Evolutionary conservation across 306 rosid genomes (phyloP), one percentile per base, ranked within the genome.

Genomic region (Mucuna pruriens): DNA sequence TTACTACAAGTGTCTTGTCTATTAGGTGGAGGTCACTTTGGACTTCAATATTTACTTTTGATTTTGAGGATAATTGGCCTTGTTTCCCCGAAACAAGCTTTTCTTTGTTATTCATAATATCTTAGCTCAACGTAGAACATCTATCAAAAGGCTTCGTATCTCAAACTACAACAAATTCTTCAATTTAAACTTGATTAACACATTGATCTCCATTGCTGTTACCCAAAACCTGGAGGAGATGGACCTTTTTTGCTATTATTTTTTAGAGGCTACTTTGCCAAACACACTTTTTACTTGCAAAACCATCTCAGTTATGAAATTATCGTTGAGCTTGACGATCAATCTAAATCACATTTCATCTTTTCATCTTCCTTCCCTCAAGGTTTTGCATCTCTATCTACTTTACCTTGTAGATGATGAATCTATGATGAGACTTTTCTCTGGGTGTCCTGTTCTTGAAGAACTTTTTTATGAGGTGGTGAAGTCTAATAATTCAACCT

Each of bases 1-100:
- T 38, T 0, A 26, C 66, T 0, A 78, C 82, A 0, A 78, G 75
- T 31, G 61, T 49, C 22, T 64, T 77, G 34, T 77, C 81, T 4
- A 13, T 3, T 1, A 77, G 11, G 9, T 77, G 81, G 81, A 46
- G 16, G 7, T 13, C 52, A 4, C 16, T 40, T 1, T 79, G 77
- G 71, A 69, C 46, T 1, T 7, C 4, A 4, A 36, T 45, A 4
- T 19, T 16, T 2, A 9, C 5, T 12, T 7, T 79, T 29, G n/a
- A 57, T 23, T 44, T 79, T 45, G 10, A 33, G 0, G 33, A 62
- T 16, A 6, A 31, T 72, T 33, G 31, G 22, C 5, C 17, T n/a
- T 31, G 17, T 13, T 34, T 9, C 40, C 4, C 16, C 6, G 3
- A 7, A 74, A 46, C 9, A 46, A 2, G 5, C 52, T 3, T 46